Evolutionary conservation across 1,284 basidiomycete species (phyloP), one percentile per base, ranked within the genome.

Genomic region (Leccinum griseonigrum): DNA sequence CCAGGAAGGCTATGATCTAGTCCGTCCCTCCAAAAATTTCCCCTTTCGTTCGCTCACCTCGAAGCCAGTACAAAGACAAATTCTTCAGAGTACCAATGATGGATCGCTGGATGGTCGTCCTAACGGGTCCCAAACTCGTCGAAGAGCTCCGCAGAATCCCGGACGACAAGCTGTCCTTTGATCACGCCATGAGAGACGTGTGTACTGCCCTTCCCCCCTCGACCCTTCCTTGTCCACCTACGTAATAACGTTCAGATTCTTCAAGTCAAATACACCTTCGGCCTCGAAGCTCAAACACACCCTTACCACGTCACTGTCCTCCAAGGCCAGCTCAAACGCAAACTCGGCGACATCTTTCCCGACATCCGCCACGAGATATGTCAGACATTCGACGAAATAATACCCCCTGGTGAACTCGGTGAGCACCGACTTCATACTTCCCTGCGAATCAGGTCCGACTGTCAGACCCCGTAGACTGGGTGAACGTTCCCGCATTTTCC

Each of bases 331-430:
- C 70, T 82, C 40, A 82, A 72, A 52, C 69, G 77, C 52, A 79
- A 75, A 64, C 67, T 82, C 16, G 59, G 63, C 0, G 54, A 64
- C 2, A 62, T 77, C 13, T 81, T 80, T 62, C 68, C 70, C 2
- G 74, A 75, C 4, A 69, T 81, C 3, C 60, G 71, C 43, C 74
- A 80, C 22, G 80, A 82, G 64, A 75, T 79, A 54, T 64, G 63
- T 51, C 61, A 67, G 22, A 66, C 77, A 3, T 77, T 78, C 64
- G 55, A 66, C 22, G 74, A 76, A 40, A 64, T 72, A 4, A 67
- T 79, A 29, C 69, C 74, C 32, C 28, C 61, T 4, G 55, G 60
- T 36, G 67, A 67, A 50, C 34, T 60, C 5, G 73, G 75, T 67
- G 60, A 69, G 69, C 32, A 58, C 56, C 53, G 28, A 57, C 50